Conservation (phyloP, 805 yeast species). For the Priceomyces carsonii region DNA sequence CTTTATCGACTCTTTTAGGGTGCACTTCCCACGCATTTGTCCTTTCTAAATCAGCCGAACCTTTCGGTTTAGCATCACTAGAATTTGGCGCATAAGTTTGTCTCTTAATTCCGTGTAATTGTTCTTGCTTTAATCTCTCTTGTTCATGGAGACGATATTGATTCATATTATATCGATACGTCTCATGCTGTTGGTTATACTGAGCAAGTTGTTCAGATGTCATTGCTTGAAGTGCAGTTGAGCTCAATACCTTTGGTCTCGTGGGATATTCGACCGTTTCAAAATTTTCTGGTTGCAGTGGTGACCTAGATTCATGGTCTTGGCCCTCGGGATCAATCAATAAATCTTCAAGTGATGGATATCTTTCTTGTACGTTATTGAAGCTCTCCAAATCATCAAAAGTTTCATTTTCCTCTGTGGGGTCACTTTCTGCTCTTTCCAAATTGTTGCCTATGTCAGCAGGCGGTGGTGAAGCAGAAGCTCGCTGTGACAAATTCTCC, state of each 20-base stretch:
- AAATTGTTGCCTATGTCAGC: neutral
- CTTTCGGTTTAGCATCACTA: slow-evolving; percentile 7
- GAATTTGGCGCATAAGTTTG: too few species aligned
- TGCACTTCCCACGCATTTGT: slow-evolving; percentile 41
- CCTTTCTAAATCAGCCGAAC: slow-evolving; percentile 20
- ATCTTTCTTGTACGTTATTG: slow-evolving; percentile 51
- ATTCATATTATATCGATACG: slow-evolving; percentile 18
- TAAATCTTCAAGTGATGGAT: slow-evolving; percentile 47
- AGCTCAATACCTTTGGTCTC: slow-evolving; percentile 15
- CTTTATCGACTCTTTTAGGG: slow-evolving; percentile 22
- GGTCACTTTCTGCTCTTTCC: slow-evolving; percentile 1
- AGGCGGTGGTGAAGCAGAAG: too few species aligned
- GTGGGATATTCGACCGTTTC: slow-evolving; percentile 10
- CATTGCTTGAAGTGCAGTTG: slow-evolving; percentile 14
- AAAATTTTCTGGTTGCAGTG: neutral
- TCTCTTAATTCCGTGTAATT: too few species aligned
- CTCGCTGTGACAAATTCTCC: too few species aligned
- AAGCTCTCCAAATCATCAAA: slow-evolving; percentile 39
- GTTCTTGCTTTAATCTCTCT: slow-evolving; percentile 8
- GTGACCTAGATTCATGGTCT: neutral
- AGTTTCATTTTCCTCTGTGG: slow-evolving; percentile 12
- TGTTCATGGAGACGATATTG: slow-evolving; percentile 14
- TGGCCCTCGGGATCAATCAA: neutral
- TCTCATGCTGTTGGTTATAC: slow-evolving; percentile 20
- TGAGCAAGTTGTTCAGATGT: slow-evolving; percentile 23